phyloP scores from a whole-genome alignment of 75 land plant genomes.

The Azolla pinnata region DNA sequence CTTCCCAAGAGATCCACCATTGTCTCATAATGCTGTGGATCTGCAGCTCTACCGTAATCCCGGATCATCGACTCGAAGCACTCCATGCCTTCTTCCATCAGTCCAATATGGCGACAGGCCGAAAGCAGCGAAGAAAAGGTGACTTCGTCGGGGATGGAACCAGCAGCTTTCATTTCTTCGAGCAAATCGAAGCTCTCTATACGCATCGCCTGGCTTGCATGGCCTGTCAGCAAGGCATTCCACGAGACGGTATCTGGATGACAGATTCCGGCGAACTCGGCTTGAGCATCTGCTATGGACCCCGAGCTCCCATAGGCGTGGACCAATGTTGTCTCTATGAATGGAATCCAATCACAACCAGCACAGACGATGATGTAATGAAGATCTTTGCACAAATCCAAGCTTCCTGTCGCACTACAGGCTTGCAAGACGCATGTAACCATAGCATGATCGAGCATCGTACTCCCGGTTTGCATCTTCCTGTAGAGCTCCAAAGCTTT shows the following conservation, averaged over 20 bases:
- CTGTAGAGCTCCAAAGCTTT: constrained; percentile 14
- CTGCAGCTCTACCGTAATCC: too few species aligned
- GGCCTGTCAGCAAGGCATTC: constrained; percentile 29
- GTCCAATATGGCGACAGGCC: constrained; percentile 26
- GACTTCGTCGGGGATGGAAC: constrained; percentile 20
- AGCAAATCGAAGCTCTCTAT: constrained; percentile 13
- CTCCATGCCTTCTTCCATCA: constrained; percentile 16
- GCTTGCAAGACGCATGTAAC: constrained; percentile 17
- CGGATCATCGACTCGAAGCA: constrained; percentile 15
- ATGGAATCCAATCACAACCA: constrained; percentile 6
- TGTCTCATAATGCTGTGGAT: too few species aligned
- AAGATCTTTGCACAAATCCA: constrained; percentile 17
- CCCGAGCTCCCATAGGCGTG: constrained; percentile 26
- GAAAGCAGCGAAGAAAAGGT: constrained; percentile 27
- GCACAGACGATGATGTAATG: constrained; percentile 10
- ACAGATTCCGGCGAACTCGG: constrained; percentile 11
- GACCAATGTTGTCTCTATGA: constrained; percentile 13
- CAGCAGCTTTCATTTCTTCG: constrained; percentile 20
- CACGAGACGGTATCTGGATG: constrained; percentile 13
- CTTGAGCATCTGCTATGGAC: constrained; percentile 16
- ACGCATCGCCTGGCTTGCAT: constrained; percentile 22
- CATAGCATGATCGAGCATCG: constrained; percentile 13
- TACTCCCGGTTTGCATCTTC: constrained; percentile 18
- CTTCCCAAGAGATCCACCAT: not conserved
- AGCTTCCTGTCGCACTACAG: constrained; percentile 10